Evolutionary conservation across 345 rosid genomes (phyloP).

Genomic region (Jatropha curcas): DNA sequence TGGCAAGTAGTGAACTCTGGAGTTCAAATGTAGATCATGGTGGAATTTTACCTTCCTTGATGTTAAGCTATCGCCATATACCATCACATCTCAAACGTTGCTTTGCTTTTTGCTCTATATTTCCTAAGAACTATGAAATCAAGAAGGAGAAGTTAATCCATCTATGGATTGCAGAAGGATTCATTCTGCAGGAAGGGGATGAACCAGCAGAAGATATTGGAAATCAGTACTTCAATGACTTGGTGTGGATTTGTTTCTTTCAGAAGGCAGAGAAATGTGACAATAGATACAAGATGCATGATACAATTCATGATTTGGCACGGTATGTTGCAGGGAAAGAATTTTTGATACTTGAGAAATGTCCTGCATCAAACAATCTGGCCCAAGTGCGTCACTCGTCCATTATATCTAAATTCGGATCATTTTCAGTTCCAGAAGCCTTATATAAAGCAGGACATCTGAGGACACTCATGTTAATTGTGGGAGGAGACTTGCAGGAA

Average conservation of each 20-base stretch:
- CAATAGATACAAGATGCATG: background rate
- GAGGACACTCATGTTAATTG: background rate
- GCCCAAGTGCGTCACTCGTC: background rate
- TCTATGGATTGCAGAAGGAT: background rate
- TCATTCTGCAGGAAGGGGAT: background rate
- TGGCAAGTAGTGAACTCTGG: background rate
- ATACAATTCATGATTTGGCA: constrained; percentile 6
- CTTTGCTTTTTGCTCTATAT: background rate
- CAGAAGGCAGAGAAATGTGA: background rate
- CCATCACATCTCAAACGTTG: background rate
- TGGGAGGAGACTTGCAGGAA: background rate
- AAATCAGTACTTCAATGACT: background rate
- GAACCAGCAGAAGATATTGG: background rate
- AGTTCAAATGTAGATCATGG: background rate
- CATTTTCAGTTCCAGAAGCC: background rate
- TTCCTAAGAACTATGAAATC: background rate
- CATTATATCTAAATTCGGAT: background rate
- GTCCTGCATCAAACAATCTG: background rate
- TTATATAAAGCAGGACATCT: background rate
- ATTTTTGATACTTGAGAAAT: background rate
- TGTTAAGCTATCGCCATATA: background rate
- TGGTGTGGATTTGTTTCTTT: background rate
- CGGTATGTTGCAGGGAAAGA: background rate
- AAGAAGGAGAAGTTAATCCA: background rate
- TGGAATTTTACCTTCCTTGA: background rate